Conservation (phyloP, 305 asterid genomes). For the Rubia peregrina region DNA sequence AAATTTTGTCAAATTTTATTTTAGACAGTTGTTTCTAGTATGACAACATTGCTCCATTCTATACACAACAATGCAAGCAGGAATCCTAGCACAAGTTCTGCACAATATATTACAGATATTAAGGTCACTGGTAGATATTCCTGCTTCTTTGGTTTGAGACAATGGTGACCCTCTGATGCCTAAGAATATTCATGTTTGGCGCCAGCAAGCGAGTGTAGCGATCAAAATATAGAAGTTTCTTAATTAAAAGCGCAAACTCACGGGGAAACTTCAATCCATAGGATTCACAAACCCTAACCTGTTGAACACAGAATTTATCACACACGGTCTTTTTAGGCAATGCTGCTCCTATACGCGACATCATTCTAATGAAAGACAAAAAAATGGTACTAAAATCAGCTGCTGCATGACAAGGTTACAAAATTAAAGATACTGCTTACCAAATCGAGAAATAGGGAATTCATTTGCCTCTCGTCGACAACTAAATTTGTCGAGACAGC, state of each 20-base stretch:
- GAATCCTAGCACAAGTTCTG: neutral
- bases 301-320: constrained; percentile 3
- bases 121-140: too few relatives aligned
- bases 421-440: constrained; percentile 32
- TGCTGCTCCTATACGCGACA: too few relatives aligned
- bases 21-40: neutral
- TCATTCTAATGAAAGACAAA: neutral
- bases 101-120: neutral
- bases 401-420: neutral
- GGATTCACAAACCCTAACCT: constrained; percentile 95
- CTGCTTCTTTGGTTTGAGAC: constrained; percentile 8
- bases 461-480: constrained; percentile 94
- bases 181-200: constrained; percentile 88
- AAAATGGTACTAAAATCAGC: neutral
- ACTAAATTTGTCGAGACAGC: constrained; percentile 73
- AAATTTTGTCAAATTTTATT: neutral
- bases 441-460: constrained; percentile 86
- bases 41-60: neutral
- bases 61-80: neutral
- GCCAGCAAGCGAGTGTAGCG: constrained; percentile 88
- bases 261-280: constrained; percentile 92
- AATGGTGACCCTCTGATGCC: constrained; percentile 21
- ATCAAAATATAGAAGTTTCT: constrained; percentile 90
- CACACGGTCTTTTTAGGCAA: neutral
- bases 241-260: constrained; percentile 94